Percentiles rank a stretch among this genome's conserved stretches.
phyloP scores from a whole-genome alignment of 352 stramenopile species.

The Pythium vanterpoolii region DNA sequence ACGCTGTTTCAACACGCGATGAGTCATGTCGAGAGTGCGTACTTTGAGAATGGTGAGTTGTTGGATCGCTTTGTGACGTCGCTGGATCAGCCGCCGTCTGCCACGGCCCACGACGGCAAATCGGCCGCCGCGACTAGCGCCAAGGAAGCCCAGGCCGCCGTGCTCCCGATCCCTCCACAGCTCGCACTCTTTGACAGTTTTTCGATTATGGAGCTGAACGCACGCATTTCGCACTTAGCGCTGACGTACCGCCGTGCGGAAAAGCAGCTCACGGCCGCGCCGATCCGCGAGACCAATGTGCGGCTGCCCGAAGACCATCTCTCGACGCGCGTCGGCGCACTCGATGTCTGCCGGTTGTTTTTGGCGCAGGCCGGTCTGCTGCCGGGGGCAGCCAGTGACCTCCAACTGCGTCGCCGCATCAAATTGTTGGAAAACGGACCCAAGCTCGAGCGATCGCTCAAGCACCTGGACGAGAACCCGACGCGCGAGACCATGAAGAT shows the following conservation, averaged over 20 bases:
- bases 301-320: slow-evolving; percentile 31
- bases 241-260: slow-evolving; percentile 23
- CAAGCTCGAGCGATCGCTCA: slow-evolving; percentile 79
- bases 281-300: slow-evolving; percentile 41
- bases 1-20: slow-evolving; percentile 75
- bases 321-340: slow-evolving; percentile 49
- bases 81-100: slow-evolving; percentile 42
- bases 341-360: slow-evolving; percentile 83
- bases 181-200: slow-evolving; percentile 81
- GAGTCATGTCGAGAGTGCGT: slow-evolving; percentile 54
- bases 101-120: slow-evolving; percentile 25
- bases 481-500: slow-evolving; percentile 90
- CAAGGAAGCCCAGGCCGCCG: neutral
- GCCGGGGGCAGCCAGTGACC: slow-evolving; percentile 56
- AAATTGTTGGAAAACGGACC: slow-evolving; percentile 76
- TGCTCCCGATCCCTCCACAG: slow-evolving; percentile 55
- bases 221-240: slow-evolving; percentile 59
- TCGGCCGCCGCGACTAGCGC: slow-evolving; percentile 8
- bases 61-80: slow-evolving; percentile 79
- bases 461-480: slow-evolving; percentile 81
- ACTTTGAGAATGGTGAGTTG: slow-evolving; percentile 67
- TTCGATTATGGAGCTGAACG: slow-evolving; percentile 86
- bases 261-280: slow-evolving; percentile 28
- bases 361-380: slow-evolving; percentile 71
- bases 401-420: slow-evolving; percentile 50